phyloP scores from a whole-genome alignment of 495 filamentous ascomycete species.

The Cenococcum geophilum region DNA sequence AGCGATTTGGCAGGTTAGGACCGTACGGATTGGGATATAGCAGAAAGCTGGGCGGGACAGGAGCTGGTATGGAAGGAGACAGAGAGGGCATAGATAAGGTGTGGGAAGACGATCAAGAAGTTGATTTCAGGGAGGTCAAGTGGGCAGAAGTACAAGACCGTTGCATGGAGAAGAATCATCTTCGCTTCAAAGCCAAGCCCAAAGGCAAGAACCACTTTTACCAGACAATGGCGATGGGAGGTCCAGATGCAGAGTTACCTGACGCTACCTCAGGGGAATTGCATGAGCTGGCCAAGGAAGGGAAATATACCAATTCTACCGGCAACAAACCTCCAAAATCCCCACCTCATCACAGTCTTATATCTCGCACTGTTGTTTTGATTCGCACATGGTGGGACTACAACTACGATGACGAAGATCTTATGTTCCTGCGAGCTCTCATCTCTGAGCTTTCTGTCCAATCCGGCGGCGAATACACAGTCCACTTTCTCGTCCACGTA shows the following conservation, averaged over 20 bases:
- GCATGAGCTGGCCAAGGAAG: conserved; percentile 5
- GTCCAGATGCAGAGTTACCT: conserved; percentile 21
- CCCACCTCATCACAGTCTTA: conserved; percentile 28
- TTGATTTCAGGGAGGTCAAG: conserved; percentile 65
- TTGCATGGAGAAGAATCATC: conserved; percentile 63
- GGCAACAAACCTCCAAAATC: conserved; percentile 17
- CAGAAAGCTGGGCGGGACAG: conserved; percentile 66
- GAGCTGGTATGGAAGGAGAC: conserved; percentile 74
- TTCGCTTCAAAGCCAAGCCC: conserved; percentile 54
- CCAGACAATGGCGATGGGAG: conserved; percentile 44
- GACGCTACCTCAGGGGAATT: not conserved
- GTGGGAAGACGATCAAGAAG: conserved; percentile 57
- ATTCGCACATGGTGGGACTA: conserved; percentile 61
- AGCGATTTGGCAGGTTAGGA: conserved; percentile 80
- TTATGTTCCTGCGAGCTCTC: conserved; percentile 48
- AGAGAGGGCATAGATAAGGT: conserved; percentile 65
- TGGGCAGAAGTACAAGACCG: conserved; percentile 71
- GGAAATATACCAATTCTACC: conserved; percentile 21
- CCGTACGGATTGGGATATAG: conserved; percentile 88
- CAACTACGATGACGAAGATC: conserved; percentile 42
- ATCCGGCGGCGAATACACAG: conserved; percentile 57
- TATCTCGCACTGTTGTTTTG: conserved; percentile 55
- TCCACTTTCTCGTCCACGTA: conserved; percentile 63
- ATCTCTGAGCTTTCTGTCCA: conserved; percentile 57
- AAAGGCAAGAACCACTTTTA: conserved; percentile 43